Conservation (phyloP, 1,284 basidiomycete species). For the Spongiforma sp. region DNA sequence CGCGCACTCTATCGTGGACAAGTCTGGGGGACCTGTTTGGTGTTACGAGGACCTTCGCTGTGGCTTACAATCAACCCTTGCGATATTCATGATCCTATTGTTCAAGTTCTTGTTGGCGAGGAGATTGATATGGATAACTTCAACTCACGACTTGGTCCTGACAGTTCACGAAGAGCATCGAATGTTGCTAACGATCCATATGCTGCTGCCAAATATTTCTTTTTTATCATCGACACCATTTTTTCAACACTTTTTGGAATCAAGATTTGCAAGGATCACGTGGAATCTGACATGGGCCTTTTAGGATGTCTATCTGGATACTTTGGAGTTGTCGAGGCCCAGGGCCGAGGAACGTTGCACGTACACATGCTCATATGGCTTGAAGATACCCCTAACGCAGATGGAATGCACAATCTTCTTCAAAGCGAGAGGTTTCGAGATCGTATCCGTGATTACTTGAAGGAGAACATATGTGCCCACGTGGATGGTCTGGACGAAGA, state of each 20-base stretch:
- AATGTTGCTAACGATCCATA: constrained; percentile 42
- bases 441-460: neutral
- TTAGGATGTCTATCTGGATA: constrained; percentile 19
- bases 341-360: constrained; percentile 24
- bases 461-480: constrained; percentile 4
- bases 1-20: constrained; percentile 4
- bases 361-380: constrained; percentile 19
- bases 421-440: neutral
- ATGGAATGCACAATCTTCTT: constrained; percentile 12
- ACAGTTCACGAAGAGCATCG: constrained; percentile 9
- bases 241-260: constrained; percentile 32
- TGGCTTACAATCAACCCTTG: constrained; percentile 37
- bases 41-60: neutral
- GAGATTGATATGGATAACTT: constrained; percentile 42
- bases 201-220: constrained; percentile 40
- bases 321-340: constrained; percentile 30
- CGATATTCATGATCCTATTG: constrained; percentile 40
- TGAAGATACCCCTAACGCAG: constrained; percentile 12
- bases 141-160: constrained; percentile 20
- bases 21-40: constrained; percentile 17
- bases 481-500: constrained; percentile 11
- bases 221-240: constrained; percentile 32
- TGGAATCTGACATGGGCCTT: constrained; percentile 23
- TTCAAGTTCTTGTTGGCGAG: constrained; percentile 39
- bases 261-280: constrained; percentile 10